phyloP scores from a whole-genome alignment of 805 yeast species.

The Nakazawaea molendinolei region DNA sequence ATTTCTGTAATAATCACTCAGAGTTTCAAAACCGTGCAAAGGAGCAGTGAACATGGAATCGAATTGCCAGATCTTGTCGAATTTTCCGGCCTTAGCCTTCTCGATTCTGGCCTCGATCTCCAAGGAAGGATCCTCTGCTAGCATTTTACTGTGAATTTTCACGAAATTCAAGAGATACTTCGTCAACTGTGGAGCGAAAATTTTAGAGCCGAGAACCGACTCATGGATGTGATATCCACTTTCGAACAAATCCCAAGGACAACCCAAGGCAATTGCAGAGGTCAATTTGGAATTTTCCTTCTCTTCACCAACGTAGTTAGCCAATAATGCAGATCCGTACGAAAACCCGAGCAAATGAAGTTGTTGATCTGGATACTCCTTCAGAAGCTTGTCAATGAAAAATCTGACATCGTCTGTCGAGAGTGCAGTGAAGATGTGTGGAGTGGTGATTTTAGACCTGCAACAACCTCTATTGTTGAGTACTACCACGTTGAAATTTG shows the following conservation, averaged over 20 bases:
- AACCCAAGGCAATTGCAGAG: constrained; percentile 54
- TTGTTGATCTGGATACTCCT: constrained; percentile 52
- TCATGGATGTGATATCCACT: constrained; percentile 37
- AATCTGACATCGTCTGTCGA: constrained; percentile 66
- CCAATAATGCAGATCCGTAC: constrained; percentile 60
- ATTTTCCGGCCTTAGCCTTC: constrained; percentile 24
- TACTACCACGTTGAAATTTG: constrained; percentile 47
- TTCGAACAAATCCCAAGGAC: constrained; percentile 69
- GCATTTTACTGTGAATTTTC: constrained; percentile 34
- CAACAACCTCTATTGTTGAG: constrained; percentile 75
- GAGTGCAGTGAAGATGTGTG: constrained; percentile 58
- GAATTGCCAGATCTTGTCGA: constrained; percentile 44
- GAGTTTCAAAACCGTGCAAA: constrained; percentile 55
- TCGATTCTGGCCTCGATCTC: constrained; percentile 23
- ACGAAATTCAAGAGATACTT: constrained; percentile 35
- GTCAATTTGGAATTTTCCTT: constrained; percentile 42
- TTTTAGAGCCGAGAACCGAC: constrained; percentile 30
- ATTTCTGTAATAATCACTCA: constrained; percentile 55
- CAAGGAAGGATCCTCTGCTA: constrained; percentile 24
- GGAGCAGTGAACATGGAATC: constrained; percentile 58
- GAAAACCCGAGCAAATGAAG: constrained; percentile 67
- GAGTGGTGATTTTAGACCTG: constrained; percentile 63
- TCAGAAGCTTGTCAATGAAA: constrained; percentile 42
- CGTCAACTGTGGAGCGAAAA: constrained; percentile 36
- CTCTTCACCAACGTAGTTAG: constrained; percentile 69